A percentile compares a stretch with the other conserved stretches of the same genome.
Conservation (phyloP, 768 basidiomycete species). For the Boletellus ananas region DNA sequence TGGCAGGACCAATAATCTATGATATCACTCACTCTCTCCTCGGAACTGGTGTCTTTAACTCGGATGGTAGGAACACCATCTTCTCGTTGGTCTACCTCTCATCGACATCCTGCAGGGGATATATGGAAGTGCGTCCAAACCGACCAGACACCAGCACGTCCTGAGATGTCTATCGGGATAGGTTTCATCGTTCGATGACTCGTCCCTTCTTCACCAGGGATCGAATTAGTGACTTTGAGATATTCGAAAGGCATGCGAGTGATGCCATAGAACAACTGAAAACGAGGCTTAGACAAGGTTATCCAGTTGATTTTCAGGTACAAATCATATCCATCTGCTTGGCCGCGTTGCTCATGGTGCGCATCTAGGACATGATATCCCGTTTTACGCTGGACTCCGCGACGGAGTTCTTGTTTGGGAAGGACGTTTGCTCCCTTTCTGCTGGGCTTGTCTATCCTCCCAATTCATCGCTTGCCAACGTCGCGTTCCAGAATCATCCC, state of each 20-base stretch:
- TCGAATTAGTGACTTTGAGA: conserved; percentile 51
- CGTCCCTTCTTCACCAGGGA: conserved; percentile 59
- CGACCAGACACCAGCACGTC: neutral
- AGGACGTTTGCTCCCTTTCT: conserved; percentile 43
- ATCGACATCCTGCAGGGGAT: conserved; percentile 35
- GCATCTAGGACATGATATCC: conserved; percentile 44
- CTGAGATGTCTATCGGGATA: conserved; percentile 13
- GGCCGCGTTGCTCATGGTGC: neutral
- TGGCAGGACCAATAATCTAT: conserved; percentile 6
- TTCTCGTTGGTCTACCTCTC: neutral
- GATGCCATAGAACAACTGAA: conserved; percentile 44
- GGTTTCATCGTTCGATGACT: conserved; percentile 57
- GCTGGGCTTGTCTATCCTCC: conserved; percentile 48
- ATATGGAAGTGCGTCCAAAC: conserved; percentile 50
- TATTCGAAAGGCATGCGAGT: conserved; percentile 49
- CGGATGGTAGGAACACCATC: conserved; percentile 38
- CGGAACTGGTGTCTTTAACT: conserved; percentile 59
- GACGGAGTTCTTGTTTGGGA: conserved; percentile 54
- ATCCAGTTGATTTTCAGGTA: conserved; percentile 58
- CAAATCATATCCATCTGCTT: neutral
- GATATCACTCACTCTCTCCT: conserved; percentile 33
- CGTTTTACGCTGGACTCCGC: conserved; percentile 61
- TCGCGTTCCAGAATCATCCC: conserved; percentile 24
- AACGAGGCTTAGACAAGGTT: conserved; percentile 40
- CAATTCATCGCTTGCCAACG: conserved; percentile 12